Base-by-base conservation (phyloP, 495 filamentous ascomycete genomes). In the Venustampulla echinocandica region DNA sequence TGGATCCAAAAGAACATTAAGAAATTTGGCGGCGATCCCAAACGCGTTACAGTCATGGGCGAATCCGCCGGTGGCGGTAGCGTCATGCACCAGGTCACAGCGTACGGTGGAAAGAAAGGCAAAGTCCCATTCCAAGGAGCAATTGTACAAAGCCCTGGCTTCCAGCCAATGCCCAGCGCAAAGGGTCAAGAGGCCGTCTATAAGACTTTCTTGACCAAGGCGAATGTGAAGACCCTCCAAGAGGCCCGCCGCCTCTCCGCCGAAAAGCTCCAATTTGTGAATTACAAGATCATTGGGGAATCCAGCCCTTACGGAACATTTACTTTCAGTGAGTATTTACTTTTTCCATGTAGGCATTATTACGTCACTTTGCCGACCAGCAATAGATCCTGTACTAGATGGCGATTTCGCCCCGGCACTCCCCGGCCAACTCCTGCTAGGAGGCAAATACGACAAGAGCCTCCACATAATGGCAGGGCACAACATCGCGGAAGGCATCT, bases 1-100 rank as follows among this genome's bases (percentile, higher is more conserved):
- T 88, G 85, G 85, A 73, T 87, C n/a, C 74, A 84, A 47, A 66
- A 76, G 44, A 66, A 87, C 53, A 85, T 87, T 47, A 60, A 65
- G 42, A 64, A 71, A 3, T 87, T 90, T 53, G 82, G 83, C 3
- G 85, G 85, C 10, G 79, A 89, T 56, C 70, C 76, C 2, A 53
- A 59, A 18, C 63, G 69, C 42, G 76, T 89, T 22, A 92, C 85
- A 1, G 70, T 89, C 10, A 70, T 76, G 46, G 85, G 85, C 13
- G 78, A 87, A 46, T 82, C 77, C 4, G 81, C 85, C 2, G 85
- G 85, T 21, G 84, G 69, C 6, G 80, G 79, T 0, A 71, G 67
- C 1, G 74, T 84, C 45, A 64, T 85, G 61, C 80, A 85, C 52
- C 82, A 85, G 48, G 68, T 85, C 42, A 81, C 77, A 2, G 73